A percentile compares a stretch with the other conserved stretches of the same genome.
Evolutionary conservation across 805 yeast species (phyloP).

Genomic region (Millerozyma acaciae): DNA sequence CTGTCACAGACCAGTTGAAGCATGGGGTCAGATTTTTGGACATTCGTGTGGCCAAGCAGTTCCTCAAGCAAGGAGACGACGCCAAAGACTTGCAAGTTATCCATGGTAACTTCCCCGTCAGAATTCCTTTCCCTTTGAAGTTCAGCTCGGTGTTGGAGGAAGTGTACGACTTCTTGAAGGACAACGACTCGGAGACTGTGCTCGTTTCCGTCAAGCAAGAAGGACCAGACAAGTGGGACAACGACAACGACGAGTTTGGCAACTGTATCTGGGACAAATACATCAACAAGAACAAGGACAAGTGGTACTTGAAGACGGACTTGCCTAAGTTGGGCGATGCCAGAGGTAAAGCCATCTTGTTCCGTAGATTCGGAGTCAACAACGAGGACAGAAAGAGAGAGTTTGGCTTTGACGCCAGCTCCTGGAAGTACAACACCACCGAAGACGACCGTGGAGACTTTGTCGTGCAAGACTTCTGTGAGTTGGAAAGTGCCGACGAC

Average conservation of each 20-base stretch:
- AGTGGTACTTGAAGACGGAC: conserved; percentile 56
- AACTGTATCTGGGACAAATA: conserved; percentile 57
- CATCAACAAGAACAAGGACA: conserved; percentile 44
- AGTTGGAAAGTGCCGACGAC: conserved; percentile 49
- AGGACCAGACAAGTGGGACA: conserved; percentile 64
- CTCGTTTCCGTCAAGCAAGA: conserved; percentile 71
- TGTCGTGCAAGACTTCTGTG: conserved; percentile 74
- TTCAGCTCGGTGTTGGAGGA: conserved; percentile 52
- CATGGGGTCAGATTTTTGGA: conserved; percentile 78
- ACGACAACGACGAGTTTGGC: conserved; percentile 60
- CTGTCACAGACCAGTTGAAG: conserved; percentile 57
- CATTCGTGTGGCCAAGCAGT: conserved; percentile 57
- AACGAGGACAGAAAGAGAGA: conserved; percentile 38
- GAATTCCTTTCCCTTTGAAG: conserved; percentile 52
- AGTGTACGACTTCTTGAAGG: conserved; percentile 52
- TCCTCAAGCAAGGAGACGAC: conserved; percentile 46
- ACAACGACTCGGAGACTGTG: conserved; percentile 56
- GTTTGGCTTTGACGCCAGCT: conserved; percentile 64
- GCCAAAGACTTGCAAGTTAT: conserved; percentile 59
- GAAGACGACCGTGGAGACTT: conserved; percentile 61
- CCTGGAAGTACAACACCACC: conserved; percentile 64
- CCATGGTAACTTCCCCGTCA: conserved; percentile 76
- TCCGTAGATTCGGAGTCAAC: conserved; percentile 67
- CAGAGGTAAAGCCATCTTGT: conserved; percentile 63
- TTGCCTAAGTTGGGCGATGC: conserved; percentile 59